Conservation (phyloP, 495 filamentous ascomycete genomes). For the Xylaria flabelliformis region DNA sequence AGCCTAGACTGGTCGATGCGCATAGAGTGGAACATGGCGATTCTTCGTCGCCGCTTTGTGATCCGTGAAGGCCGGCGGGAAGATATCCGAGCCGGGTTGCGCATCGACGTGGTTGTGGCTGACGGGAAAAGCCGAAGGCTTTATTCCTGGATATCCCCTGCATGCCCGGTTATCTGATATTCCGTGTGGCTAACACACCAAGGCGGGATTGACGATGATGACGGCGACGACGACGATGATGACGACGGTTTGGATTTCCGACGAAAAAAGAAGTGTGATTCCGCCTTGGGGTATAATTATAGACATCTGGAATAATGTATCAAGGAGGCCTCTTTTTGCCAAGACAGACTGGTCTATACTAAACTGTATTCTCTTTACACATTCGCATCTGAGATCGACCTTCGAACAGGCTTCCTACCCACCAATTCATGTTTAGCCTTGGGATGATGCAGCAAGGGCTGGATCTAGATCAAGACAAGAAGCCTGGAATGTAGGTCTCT, state of each 20-base stretch:
- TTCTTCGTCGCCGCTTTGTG: conserved; percentile 10
- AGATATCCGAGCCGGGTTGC: conserved; percentile 19
- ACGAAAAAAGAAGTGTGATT: not conserved
- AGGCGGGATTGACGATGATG: conserved; percentile 7
- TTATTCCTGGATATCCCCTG: conserved; percentile 2
- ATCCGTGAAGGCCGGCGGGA: conserved; percentile 17
- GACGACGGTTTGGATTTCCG: not conserved
- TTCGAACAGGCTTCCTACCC: not conserved
- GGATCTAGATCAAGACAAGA: conserved; percentile 15
- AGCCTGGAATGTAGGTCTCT: not conserved
- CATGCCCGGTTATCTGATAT: conserved; percentile 20
- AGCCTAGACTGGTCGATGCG: conserved; percentile 9
- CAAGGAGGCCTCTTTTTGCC: not conserved
- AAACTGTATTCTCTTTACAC: not conserved
- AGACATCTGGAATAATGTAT: not conserved
- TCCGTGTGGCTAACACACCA: conserved; percentile 3
- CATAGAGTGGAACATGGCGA: not conserved
- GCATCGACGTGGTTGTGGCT: conserved; percentile 15
- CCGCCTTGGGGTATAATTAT: not conserved
- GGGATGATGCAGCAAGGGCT: conserved; percentile 8
- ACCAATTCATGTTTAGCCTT: not conserved
- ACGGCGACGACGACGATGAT: not conserved
- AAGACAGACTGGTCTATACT: too few relatives aligned
- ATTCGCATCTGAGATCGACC: not conserved
- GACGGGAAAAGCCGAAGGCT: conserved; percentile 7